Base-by-base conservation (phyloP, 1,139 yeast species). In the Hansenula lynferdii region DNA sequence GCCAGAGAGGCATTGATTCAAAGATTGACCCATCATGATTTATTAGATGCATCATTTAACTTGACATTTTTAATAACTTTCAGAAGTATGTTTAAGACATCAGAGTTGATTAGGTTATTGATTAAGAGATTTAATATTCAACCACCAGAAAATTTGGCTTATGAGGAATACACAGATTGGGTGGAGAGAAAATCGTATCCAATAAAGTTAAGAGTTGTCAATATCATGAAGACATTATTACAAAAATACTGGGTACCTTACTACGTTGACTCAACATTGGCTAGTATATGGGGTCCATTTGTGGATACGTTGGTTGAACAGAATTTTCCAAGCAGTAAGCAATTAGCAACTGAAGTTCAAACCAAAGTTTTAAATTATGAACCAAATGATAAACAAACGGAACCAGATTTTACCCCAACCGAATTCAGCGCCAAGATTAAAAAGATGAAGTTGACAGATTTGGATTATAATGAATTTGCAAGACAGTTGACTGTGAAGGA, bases 61-160 rank as follows among this genome's bases (percentile, higher is more conserved):
- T 67, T 81, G 9, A 75, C 89, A 0, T 78, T 90, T 64, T 65
- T 90, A 44, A 65, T 82, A 23, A 81, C 95, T 1, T 89, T 86
- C 60, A 70, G 85, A 29, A 80, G 94, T 31, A 85, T 90, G 57
- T 75, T 84, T 64, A 70, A 83, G 1, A 75, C 95, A 1, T 63
- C 72, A 4, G 86, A 80, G 42, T 68, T 92, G 26, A 67, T 89
- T 40, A 73, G 70, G 19, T 61, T 75, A 34, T 65, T 92, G 43
- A 76, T 82, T 26, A 69, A 70, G 27, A 68, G 96, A 38, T 92
- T 82, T 61, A 72, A 81, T 43, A 65, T 80, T 25, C 80, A 77
- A 45, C 95, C 97, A 6, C 97, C 97, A 0, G 96, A 85, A 51
- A 96, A 95, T 0, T 65, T 92, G 44, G 77, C 85, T 40, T 83